These are phyloP conservation scores for Extremus antarcticus DNA, from an alignment of 495 filamentous ascomycete species.

Conservation along the genomic window DNA sequence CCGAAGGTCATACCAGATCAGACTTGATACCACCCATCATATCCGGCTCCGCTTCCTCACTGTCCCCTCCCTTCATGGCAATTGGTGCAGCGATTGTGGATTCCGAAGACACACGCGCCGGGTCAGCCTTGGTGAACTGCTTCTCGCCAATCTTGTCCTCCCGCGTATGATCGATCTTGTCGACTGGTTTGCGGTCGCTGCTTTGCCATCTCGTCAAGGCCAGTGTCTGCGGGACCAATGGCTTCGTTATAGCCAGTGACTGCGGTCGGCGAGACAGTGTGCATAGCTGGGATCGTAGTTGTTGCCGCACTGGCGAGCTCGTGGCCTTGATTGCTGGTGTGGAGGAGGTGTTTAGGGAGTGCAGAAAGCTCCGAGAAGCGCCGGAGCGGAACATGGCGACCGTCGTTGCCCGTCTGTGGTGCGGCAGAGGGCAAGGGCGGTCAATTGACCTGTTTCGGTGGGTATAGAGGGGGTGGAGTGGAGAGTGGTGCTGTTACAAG, in stretches of 20 bases:
- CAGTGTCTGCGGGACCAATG: slow-evolving; percentile 10
- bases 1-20: slow-evolving; percentile 57
- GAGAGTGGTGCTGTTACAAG: neutral
- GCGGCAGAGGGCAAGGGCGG: slow-evolving; percentile 2
- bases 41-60: slow-evolving; percentile 31
- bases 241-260: slow-evolving; percentile 1
- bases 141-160: slow-evolving; percentile 41
- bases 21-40: slow-evolving; percentile 57
- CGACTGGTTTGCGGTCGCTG: slow-evolving; percentile 17
- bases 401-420: neutral
- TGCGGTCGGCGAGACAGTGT: slow-evolving; percentile 3
- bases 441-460: neutral
- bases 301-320: slow-evolving; percentile 4
- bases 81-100: slow-evolving; percentile 27
- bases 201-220: slow-evolving; percentile 4
- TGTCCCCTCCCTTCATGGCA: neutral
- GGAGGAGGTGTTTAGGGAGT: slow-evolving; percentile 19
- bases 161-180: slow-evolving; percentile 39
- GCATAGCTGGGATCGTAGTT: slow-evolving; percentile 15
- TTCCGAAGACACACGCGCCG: too few species aligned
- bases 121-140: too few species aligned
- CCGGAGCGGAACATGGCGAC: slow-evolving; percentile 28
- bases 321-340: slow-evolving; percentile 11
- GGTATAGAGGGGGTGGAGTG: neutral
- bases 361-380: slow-evolving; percentile 24